A percentile compares a stretch with the other conserved stretches of the same genome.
These are phyloP conservation scores for Cladobotryum mycophilum DNA, from an alignment of 2,329 filamentous ascomycete genomes.

Conservation along the genomic window DNA sequence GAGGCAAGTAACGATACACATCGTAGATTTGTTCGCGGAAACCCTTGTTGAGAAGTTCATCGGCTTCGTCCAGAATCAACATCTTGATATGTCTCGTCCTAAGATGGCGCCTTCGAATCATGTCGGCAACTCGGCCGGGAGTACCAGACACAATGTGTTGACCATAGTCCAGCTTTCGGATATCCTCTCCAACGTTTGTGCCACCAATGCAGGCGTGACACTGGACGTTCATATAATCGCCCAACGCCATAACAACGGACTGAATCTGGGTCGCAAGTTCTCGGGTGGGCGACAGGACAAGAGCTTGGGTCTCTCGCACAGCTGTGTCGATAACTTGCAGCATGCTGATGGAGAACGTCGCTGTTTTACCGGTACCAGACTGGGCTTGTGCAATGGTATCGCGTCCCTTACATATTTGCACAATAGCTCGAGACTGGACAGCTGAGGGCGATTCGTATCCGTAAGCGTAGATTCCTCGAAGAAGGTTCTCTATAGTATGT, in stretches of 20 bases:
- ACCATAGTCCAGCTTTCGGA: constrained; percentile 93
- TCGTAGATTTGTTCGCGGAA: constrained; percentile 99
- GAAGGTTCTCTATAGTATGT: constrained; percentile 65
- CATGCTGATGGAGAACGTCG: constrained; percentile 93
- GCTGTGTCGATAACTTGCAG: constrained; percentile 93
- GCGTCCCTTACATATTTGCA: constrained; percentile 97
- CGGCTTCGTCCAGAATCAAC: constrained; percentile 56
- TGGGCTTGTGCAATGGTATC: constrained; percentile 98
- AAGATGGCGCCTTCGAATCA: constrained; percentile 53
- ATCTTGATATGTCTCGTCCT: constrained; percentile 59
- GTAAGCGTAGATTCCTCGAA: constrained; percentile 96
- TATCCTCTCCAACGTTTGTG: constrained; percentile 96
- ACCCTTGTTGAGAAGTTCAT: constrained; percentile 74
- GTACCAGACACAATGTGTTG: constrained; percentile 97
- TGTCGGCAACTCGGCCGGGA: constrained; percentile 78
- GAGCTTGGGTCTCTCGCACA: constrained; percentile 85
- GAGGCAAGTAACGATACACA: constrained; percentile 93
- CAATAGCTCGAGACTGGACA: constrained; percentile 95
- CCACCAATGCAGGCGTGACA: constrained; percentile 98
- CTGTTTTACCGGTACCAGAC: constrained; percentile 94
- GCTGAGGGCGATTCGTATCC: constrained; percentile 98
- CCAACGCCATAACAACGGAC: constrained; percentile 98
- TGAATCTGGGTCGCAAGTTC: constrained; percentile 98
- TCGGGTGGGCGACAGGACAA: constrained; percentile 91
- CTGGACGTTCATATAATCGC: constrained; percentile 99